Conservation (phyloP, 768 basidiomycete species). For the Royoungia palumana region DNA sequence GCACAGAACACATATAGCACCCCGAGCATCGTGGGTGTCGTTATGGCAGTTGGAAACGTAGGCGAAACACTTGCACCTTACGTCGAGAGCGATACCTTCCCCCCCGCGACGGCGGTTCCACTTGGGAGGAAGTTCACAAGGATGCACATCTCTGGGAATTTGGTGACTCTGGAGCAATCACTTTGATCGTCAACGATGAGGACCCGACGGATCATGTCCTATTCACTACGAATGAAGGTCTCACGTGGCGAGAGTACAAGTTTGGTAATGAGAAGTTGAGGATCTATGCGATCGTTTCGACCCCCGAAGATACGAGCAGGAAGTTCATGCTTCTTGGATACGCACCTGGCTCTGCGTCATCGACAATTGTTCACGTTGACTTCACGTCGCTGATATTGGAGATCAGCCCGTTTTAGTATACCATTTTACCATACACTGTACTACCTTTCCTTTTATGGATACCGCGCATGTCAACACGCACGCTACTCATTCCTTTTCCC, state of each 20-base stretch:
- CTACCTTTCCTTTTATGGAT: too few species aligned
- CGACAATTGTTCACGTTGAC: conserved; percentile 79
- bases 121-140: conserved; percentile 98
- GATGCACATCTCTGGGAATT: conserved; percentile 98
- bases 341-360: conserved; percentile 40
- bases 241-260: conserved; percentile 82
- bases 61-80: conserved; percentile 81
- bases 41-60: conserved; percentile 97
- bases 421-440: too few species aligned
- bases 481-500: too few species aligned
- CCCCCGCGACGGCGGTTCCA: conserved; percentile 96
- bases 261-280: conserved; percentile 72
- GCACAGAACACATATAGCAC: conserved; percentile 91
- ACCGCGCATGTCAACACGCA: too few species aligned
- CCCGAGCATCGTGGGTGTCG: conserved; percentile 84
- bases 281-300: conserved; percentile 77
- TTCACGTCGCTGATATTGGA: conserved; percentile 81
- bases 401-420: too few species aligned
- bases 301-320: conserved; percentile 86
- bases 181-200: conserved; percentile 95
- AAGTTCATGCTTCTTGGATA: conserved; percentile 84
- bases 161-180: conserved; percentile 92
- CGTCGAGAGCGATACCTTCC: conserved; percentile 88
- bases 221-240: conserved; percentile 88
- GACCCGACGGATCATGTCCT: conserved; percentile 85